Conservation (phyloP, 306 rosid species). For the Vigna mungo region DNA sequence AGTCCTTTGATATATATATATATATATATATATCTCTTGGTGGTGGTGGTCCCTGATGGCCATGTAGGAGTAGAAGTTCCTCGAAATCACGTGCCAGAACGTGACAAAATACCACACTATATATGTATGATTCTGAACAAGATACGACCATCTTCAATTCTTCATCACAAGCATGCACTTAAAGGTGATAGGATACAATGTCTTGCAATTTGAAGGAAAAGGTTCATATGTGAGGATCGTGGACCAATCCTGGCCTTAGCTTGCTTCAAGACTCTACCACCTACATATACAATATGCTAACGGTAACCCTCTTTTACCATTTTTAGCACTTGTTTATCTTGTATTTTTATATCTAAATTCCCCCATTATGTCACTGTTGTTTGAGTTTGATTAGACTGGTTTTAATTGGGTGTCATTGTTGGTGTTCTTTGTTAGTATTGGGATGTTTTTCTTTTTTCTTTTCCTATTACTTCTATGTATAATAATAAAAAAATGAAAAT, state of each 20-base stretch:
- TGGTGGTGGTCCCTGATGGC: constrained; percentile 23
- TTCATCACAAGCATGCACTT: neutral
- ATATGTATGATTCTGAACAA: neutral
- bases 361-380: neutral
- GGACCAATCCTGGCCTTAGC: neutral
- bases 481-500: too few relatives aligned
- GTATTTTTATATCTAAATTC: too few relatives aligned
- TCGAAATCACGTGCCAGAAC: constrained; percentile 37
- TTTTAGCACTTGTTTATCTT: neutral
- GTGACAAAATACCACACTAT: neutral
- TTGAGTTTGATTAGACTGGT: too few relatives aligned
- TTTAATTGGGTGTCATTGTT: too few relatives aligned
- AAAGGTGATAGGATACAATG: neutral
- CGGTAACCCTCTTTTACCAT: neutral
- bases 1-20: neutral
- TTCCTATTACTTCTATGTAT: too few relatives aligned
- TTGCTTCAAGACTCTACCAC: neutral
- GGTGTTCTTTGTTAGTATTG: too few relatives aligned
- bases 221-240: neutral
- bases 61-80: constrained; percentile 22
- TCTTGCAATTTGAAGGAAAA: neutral
- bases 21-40: neutral
- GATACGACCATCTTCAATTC: neutral
- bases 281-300: neutral
- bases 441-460: too few relatives aligned